A percentile compares a stretch with the other conserved stretches of the same genome.
Conservation (phyloP, 371 early-diverging fungal genomes). For the Caulochytrium protostelioides region DNA sequence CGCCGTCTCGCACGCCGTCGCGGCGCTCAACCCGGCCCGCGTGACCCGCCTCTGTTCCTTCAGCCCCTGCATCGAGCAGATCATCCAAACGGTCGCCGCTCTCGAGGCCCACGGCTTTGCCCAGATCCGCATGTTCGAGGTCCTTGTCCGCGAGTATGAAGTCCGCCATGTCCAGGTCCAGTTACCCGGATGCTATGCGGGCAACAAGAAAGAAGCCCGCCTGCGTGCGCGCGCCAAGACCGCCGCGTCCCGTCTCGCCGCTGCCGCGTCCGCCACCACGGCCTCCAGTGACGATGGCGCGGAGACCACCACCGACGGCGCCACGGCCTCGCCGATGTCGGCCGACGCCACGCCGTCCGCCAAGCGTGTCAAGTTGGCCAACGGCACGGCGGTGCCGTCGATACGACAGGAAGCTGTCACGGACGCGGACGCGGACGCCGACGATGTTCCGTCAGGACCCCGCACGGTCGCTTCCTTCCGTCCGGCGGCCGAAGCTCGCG, state of each 20-base stretch:
- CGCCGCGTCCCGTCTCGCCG: conserved; percentile 2
- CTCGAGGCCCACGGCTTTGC: conserved; percentile 53
- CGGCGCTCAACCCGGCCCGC: conserved; percentile 47
- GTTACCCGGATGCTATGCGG: conserved; percentile 21
- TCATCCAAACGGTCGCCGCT: conserved; percentile 46
- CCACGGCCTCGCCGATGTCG: conserved; percentile 9
- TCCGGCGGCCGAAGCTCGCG: conserved; percentile 20
- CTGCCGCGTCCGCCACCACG: conserved; percentile 8
- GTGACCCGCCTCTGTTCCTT: conserved; percentile 75
- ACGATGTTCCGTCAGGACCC: too few relatives aligned
- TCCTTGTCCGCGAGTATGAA: conserved; percentile 38
- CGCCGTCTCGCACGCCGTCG: conserved; percentile 58
- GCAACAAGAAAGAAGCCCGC: conserved; percentile 3
- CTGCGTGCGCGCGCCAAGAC: conserved; percentile 4
- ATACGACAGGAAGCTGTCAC: conserved; percentile 6
- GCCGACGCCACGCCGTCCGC: too few relatives aligned
- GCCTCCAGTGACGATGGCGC: conserved; percentile 14
- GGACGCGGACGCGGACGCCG: conserved; percentile 5
- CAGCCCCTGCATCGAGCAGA: conserved; percentile 91
- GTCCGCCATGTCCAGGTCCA: conserved; percentile 23
- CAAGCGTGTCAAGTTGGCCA: too few relatives aligned
- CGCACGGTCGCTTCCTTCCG: too few relatives aligned
- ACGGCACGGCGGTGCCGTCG: too few relatives aligned
- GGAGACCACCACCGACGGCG: conserved; percentile 6
- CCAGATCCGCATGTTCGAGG: conserved; percentile 69